A percentile compares a stretch with the other conserved stretches of the same genome.
Conservation (phyloP, 2,329 filamentous ascomycete species). For the Emydomyces testavorans region DNA sequence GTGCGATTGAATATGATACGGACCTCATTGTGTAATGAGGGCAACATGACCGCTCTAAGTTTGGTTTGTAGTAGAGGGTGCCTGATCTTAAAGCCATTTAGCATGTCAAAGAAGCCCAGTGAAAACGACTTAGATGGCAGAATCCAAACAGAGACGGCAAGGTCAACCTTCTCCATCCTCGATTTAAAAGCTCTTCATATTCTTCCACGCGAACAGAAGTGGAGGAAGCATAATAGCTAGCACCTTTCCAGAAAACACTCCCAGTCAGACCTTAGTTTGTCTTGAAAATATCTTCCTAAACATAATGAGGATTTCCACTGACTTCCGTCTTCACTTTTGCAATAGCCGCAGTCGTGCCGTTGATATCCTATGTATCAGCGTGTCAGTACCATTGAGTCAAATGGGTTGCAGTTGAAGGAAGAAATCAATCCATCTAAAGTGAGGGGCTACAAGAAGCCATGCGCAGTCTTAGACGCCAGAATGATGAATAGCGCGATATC, state of each 20-base stretch:
- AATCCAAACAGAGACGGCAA: constrained; percentile 11
- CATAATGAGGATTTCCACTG: constrained; percentile 25
- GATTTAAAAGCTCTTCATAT: constrained; percentile 39
- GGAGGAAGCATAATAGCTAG: constrained; percentile 38
- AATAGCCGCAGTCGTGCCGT: constrained; percentile 34
- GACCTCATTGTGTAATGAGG: constrained; percentile 57
- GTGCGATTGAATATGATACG: background rate
- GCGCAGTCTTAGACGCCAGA: too few relatives aligned
- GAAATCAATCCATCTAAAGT: too few relatives aligned
- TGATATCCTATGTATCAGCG: constrained; percentile 5
- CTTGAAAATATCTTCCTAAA: too few relatives aligned
- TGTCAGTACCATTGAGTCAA: background rate
- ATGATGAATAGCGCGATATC: too few relatives aligned
- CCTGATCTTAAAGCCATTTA: constrained; percentile 31
- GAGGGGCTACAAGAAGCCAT: too few relatives aligned
- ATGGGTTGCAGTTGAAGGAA: too few relatives aligned
- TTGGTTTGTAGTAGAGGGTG: constrained; percentile 41
- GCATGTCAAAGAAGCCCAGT: background rate
- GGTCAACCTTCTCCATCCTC: constrained; percentile 38
- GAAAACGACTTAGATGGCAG: background rate
- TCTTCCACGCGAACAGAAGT: constrained; percentile 35
- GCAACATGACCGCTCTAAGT: constrained; percentile 68
- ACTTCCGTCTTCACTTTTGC: constrained; percentile 37
- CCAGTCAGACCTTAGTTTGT: constrained; percentile 1
- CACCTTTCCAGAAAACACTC: constrained; percentile 23